Evolutionary conservation across 108 stramenopile genomes (phyloP), one percentile per base, ranked within the genome.

Genomic region (Chaetoceros tenuissimus): DNA sequence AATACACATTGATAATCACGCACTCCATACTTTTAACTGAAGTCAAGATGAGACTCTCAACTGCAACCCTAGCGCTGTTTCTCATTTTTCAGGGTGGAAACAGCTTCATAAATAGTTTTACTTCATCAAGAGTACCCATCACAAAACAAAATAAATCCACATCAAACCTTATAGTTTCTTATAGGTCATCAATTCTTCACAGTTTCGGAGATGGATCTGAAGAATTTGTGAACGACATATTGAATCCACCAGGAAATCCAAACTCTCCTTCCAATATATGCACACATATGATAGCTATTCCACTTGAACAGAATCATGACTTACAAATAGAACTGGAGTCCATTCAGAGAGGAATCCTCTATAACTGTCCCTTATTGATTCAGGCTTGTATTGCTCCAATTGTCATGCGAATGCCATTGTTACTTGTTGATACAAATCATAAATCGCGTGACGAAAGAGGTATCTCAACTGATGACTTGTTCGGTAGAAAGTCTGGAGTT

Each of bases 221-320:
- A n/a, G n/a, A n/a, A n/a, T n/a, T n/a, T n/a, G n/a, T n/a, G n/a
- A n/a, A n/a, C n/a, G 34, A 40, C 34, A 40, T 40, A 13, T 13
- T 40, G 5, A 5, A 10, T 28, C 50, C 27, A 45, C 59, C 65
- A 28, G 28, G 3, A 1, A 59, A 60, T 53, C 31, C 60, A 34
- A 26, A 54, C 28, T 62, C 62, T 57, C 67, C 68, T 29, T 65
- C 49, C 50, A 65, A 58, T 0, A 40, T 31, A 46, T 75, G 57
- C 60, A 82, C 84, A 16, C 84, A 86, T 55, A 65, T 84, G 65
- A 78, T 90, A 43, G 89, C 81, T 49, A 75, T 90, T 57, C 89
- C 89, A n/a, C 66, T 90, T 59, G 80, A 73, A 3, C 43, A 64
- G n/a, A 73, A 70, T 21, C 71, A 84, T 53, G 82, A 90, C 51